Percentiles rank a stretch among this genome's conserved stretches.
These are phyloP conservation scores for Brasilioporus rufonigricans DNA, from an alignment of 768 basidiomycete genomes.

Conservation along the genomic window DNA sequence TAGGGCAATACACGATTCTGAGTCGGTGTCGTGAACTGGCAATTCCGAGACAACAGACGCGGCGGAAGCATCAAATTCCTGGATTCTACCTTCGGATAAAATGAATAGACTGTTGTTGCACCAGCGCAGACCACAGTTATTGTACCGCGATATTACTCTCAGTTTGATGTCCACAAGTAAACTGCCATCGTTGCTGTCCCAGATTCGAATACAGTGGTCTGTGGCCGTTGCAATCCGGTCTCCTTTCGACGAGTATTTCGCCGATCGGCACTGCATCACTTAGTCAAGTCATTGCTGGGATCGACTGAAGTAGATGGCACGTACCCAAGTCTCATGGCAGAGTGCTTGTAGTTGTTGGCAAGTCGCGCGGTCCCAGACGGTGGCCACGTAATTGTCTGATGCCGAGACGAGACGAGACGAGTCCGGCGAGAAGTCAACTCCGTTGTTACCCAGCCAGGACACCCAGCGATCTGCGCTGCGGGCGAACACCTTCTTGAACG, in stretches of 20 bases:
- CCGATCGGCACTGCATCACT: not conserved
- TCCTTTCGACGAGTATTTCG: not conserved
- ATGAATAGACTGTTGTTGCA: not conserved
- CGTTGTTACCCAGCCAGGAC: too few species aligned
- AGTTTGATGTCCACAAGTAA: not conserved
- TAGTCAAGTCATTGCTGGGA: too few species aligned
- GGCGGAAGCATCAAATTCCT: not conserved
- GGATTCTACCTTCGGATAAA: not conserved
- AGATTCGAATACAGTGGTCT: not conserved
- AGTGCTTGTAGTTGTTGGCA: too few species aligned
- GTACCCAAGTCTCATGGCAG: too few species aligned
- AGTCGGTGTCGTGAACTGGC: not conserved
- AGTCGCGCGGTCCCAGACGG: too few species aligned
- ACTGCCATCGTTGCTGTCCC: not conserved
- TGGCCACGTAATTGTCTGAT: too few species aligned
- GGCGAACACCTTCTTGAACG: too few species aligned
- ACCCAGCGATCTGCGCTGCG: too few species aligned
- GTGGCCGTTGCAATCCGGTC: not conserved
- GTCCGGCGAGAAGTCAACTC: too few species aligned
- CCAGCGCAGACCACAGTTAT: not conserved
- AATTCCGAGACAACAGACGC: not conserved
- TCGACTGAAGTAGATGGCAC: too few species aligned
- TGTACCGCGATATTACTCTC: not conserved
- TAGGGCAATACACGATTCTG: not conserved
- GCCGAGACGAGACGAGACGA: too few species aligned